Evolutionary conservation across 23 red algal species (phyloP).

Genomic region (Gracilaria domingensis): DNA sequence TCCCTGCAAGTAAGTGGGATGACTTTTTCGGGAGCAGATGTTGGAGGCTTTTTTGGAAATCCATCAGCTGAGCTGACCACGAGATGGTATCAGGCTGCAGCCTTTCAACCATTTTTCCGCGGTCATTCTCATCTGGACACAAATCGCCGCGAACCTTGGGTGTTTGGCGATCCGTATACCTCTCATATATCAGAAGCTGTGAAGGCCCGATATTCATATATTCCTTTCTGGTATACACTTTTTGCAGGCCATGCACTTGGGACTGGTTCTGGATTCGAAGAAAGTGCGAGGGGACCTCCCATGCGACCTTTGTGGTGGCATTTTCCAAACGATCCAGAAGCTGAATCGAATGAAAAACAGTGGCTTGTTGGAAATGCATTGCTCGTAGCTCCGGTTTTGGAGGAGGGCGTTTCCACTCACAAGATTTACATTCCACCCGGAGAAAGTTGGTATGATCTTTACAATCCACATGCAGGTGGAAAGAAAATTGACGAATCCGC

Average conservation of each 20-base stretch:
- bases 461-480: slow-evolving; percentile 17
- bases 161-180: slow-evolving; percentile 72
- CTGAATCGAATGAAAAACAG: slow-evolving; percentile 48
- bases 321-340: slow-evolving; percentile 58
- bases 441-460: slow-evolving; percentile 83
- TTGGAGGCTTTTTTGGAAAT: slow-evolving; percentile 98
- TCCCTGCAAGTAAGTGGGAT: slow-evolving; percentile 86
- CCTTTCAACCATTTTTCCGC: slow-evolving; percentile 97
- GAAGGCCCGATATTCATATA: slow-evolving; percentile 74
- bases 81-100: slow-evolving; percentile 92
- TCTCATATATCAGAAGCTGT: slow-evolving; percentile 74
- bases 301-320: slow-evolving; percentile 97
- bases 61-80: slow-evolving; percentile 78
- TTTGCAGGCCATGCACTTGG: slow-evolving; percentile 71
- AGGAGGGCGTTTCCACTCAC: slow-evolving; percentile 45
- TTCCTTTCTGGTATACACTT: slow-evolving; percentile 95
- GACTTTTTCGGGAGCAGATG: slow-evolving; percentile 90
- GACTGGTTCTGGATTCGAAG: slow-evolving; percentile 38
- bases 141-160: slow-evolving; percentile 93
- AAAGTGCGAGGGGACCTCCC: slow-evolving; percentile 64
- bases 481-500: slow-evolving; percentile 27
- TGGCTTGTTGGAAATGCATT: slow-evolving; percentile 88
- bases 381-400: slow-evolving; percentile 82
- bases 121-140: slow-evolving; percentile 94
- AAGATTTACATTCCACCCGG: slow-evolving; percentile 72